A percentile compares a stretch with the other conserved stretches of the same genome.
These are phyloP conservation scores for Fusarium sp. DNA, from an alignment of 2,329 filamentous ascomycete genomes.

Conservation along the genomic window DNA sequence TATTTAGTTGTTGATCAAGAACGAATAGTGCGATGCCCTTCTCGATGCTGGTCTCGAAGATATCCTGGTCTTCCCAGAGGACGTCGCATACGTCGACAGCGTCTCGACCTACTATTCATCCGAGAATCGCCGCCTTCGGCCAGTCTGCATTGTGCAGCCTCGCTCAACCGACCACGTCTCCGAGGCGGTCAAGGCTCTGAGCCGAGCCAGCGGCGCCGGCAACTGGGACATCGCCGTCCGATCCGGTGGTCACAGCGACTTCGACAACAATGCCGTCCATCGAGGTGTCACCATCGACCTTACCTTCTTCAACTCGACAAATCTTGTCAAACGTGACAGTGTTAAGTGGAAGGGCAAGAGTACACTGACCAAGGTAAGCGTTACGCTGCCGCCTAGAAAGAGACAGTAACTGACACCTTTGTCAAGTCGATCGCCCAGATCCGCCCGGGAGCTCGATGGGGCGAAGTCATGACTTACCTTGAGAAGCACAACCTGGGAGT, in stretches of 20 bases:
- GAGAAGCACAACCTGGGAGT: neutral
- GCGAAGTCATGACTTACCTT: neutral
- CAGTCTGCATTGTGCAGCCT: neutral
- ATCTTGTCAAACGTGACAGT: neutral
- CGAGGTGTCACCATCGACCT: neutral
- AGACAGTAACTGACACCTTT: neutral
- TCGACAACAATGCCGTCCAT: neutral
- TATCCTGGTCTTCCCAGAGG: neutral
- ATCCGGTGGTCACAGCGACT: neutral
- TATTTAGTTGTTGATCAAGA: neutral
- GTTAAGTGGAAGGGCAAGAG: neutral
- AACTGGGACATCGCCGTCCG: neutral
- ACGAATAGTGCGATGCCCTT: neutral
- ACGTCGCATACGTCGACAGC: neutral
- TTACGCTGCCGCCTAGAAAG: neutral
- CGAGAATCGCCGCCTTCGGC: neutral
- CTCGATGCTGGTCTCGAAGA: neutral
- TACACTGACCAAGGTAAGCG: neutral
- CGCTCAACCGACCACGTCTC: neutral
- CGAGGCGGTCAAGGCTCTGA: neutral
- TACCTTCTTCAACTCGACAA: neutral
- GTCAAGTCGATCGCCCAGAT: neutral
- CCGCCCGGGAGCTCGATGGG: neutral
- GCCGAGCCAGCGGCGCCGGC: neutral
- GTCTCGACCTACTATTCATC: neutral